Base-by-base conservation (phyloP, 805 yeast genomes). In the Isabelozyma gotoi region DNA sequence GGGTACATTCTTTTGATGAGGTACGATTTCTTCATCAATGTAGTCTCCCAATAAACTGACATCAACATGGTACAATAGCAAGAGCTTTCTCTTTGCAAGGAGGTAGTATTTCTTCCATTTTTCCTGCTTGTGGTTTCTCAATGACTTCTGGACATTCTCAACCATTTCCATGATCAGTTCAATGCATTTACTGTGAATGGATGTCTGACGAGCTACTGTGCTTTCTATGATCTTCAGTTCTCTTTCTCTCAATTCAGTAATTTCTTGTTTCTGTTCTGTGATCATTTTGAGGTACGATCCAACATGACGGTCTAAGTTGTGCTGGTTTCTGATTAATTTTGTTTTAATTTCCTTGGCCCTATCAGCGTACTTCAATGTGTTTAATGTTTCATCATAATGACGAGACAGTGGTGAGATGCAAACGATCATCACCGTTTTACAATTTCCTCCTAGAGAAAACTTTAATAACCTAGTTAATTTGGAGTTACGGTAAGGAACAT, bases 371-470 rank as follows among this genome's bases (percentile, higher is more conserved):
- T 88, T 88, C 47, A 92, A 74, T 0, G 97, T 88, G 60, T 92
- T 92, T 41, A 88, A 70, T 1, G 98, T 91, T 58, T 92, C 98
- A 57, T 92, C 98, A 61, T 89, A 90, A 62, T 92, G 97, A 36
- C 73, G 75, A 21, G 87, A 79, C 46, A 90, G 85, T 0, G 97
- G 97, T 3, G 95, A 84, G 3, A 92, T 78, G 64, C 98, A 92
- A 2, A 90, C 97, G 51, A 92, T 88, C 98, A 92, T 92, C 4
- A 89, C 91, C 0, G 98, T 92, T 59, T 87, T 85, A 65, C 98
- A 92, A 59, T 89, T 88, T 0, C 97, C 97, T 3, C 97, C 97
- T 11, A 92, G 68, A 0, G 97, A 90, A 58, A 88, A 89, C 59
- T 91, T 89, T 43, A 92, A 74, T 39, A 92, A 70, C 50, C 98